These are phyloP conservation scores for Panellus pusillus DNA, from an alignment of 768 basidiomycete species.

Conservation along the genomic window DNA sequence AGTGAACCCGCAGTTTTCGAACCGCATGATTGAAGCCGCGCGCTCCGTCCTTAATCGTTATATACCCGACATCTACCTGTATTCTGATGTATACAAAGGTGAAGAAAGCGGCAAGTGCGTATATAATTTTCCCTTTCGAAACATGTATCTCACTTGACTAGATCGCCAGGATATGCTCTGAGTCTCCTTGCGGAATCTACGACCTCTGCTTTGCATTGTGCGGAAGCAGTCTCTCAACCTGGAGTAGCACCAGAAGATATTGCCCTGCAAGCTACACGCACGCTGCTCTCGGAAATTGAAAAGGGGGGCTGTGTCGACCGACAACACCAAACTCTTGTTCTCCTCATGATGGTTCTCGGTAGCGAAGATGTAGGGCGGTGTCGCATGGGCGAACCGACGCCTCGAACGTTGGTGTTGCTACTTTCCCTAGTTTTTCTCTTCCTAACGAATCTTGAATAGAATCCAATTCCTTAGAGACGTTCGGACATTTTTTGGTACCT, in stretches of 20 bases:
- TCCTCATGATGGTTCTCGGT: slow-evolving; percentile 93
- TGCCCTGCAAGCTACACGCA: slow-evolving; percentile 76
- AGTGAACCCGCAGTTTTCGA: slow-evolving; percentile 96
- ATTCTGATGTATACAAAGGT: slow-evolving; percentile 97
- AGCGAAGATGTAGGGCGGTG: slow-evolving; percentile 95
- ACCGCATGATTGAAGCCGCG: slow-evolving; percentile 94
- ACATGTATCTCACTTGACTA: slow-evolving; percentile 29
- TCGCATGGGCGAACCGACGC: slow-evolving; percentile 80
- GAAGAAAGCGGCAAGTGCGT: slow-evolving; percentile 95
- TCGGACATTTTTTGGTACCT: slow-evolving; percentile 80
- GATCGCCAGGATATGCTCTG: slow-evolving; percentile 95
- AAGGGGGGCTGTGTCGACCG: slow-evolving; percentile 89
- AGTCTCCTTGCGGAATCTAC: slow-evolving; percentile 91
- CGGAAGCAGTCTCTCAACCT: slow-evolving; percentile 83
- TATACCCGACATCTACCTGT: slow-evolving; percentile 97
- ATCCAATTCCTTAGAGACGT: slow-evolving; percentile 89
- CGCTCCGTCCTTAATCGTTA: slow-evolving; percentile 92
- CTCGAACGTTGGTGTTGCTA: slow-evolving; percentile 64
- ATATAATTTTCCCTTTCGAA: not conserved
- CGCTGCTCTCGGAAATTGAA: slow-evolving; percentile 75
- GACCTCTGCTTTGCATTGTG: slow-evolving; percentile 82
- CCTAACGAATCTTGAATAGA: slow-evolving; percentile 41
- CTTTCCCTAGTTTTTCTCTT: not conserved
- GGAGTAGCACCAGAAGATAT: slow-evolving; percentile 92
- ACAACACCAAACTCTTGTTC: slow-evolving; percentile 81